Base-by-base conservation (phyloP, 139 green algal species). In the Protoeuglena noctilucae region DNA sequence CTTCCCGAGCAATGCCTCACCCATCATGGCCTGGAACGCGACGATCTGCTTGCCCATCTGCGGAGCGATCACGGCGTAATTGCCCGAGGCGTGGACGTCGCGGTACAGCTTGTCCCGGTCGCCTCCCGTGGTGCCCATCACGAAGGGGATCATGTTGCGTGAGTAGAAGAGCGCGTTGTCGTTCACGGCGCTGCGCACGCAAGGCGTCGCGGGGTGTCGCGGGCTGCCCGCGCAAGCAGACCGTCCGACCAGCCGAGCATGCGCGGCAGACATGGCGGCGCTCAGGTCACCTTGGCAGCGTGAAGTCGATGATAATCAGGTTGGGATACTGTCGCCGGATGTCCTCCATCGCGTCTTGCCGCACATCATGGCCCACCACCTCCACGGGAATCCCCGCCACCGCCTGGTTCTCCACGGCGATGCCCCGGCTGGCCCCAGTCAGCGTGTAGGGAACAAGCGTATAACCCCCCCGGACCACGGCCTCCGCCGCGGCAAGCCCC, bases 41-140 rank as follows among this genome's bases (percentile, higher is more conserved):
- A 93, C 84, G 7, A 93, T 72, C 71, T 96, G 91, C 78, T 98
- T 98, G 51, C 91, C 91, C 91, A 98, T 98, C 56, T 98, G 85
- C 12, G 92, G 86, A 3, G 92, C 92, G 31, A 99, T 94, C 1
- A 99, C 89, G 4, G 89, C 89, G 61, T 91, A 93, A 17, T 70
- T 40, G 14, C 67, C 74, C 2, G 74, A 58, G 1, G 54, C 64
- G 22, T 71, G 17, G 4, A 86, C 78, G 30, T 77, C 66, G 19
- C 60, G 48, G 24, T 73, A 26, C n/a, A 98, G 74, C 60, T 73
- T 68, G 2, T 81, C 73, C 1, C 92, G 60, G 66, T 99, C 88
- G 0, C 88, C 92, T 4, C 92, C 92, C 0, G 90, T 97, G 17
- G 92, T 99, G 45, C 92, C 92, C 88, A 97, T 96, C 3, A 99